Base-by-base conservation (phyloP, 2,329 filamentous ascomycete genomes). In the Aspergillus uvarum region DNA sequence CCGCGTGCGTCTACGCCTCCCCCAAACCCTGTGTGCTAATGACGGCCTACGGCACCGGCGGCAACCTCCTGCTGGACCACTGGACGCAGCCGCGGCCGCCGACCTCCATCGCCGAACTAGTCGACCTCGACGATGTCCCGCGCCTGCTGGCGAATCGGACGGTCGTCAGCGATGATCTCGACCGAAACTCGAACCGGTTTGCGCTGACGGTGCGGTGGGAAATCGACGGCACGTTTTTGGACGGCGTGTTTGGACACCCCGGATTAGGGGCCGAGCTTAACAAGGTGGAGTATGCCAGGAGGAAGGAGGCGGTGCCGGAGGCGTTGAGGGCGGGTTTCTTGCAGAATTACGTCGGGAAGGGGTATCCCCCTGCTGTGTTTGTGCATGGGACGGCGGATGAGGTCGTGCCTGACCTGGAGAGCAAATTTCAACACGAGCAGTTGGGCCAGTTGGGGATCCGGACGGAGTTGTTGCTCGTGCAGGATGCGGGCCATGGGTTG, bases 381-480 rank as follows among this genome's bases (percentile, higher is more conserved):
- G 65, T 68, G 50, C 66, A 68, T 58, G 66, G 66, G 0, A 61
- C 59, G 4, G 61, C 58, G 3, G 66, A 68, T 54, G 66, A 68
- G 50, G 66, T 67, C n/a, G 66, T 68, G 12, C 54, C 62, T 1
- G 59, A 56, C 14, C 44, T 59, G n/a, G 66, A 68, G 47, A 67
- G 66, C 38, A 29, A 56, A 8, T 44, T 60, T 19, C 66, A 68
- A 2, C 31, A 67, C 47, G 60, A 66, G 22, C 63, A 65, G 51
- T 48, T 68, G 26, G 50, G 47, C 26, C 26, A 42, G 12, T 16
- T 67, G 24, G 65, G 64, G 3, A 61, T 67, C 1, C 52, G 61
- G 32, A 61, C 65, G 1, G 44, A 62, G 29, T 31, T 68, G 11
- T 44, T 60, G 26, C 52, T 67, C 51, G 63, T 68, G 19, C 29